A percentile compares a stretch with the other conserved stretches of the same genome.
Evolutionary conservation across 768 basidiomycete species (phyloP).

Genomic region (Calocybe cyanea): DNA sequence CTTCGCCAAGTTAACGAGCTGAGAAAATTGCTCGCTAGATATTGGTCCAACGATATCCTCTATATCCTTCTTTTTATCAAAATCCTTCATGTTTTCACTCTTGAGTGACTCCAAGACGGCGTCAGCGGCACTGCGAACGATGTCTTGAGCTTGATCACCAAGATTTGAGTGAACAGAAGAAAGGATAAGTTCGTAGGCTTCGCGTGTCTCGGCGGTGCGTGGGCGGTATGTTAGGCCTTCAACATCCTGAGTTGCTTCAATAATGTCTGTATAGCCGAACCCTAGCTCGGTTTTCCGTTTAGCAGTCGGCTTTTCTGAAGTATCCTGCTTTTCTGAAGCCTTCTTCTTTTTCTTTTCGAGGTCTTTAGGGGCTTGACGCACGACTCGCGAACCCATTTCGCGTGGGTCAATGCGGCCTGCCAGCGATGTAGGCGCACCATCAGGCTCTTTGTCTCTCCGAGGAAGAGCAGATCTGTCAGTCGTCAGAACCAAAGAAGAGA

Average conservation of each 20-base stretch:
- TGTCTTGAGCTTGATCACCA: slow-evolving; percentile 94
- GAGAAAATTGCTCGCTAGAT: slow-evolving; percentile 71
- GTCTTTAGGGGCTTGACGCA: slow-evolving; percentile 81
- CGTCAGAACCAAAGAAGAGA: slow-evolving; percentile 92
- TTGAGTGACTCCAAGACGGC: slow-evolving; percentile 85
- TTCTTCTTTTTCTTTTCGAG: slow-evolving; percentile 93
- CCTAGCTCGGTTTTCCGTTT: slow-evolving; percentile 64
- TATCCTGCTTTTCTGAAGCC: slow-evolving; percentile 57
- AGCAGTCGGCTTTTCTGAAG: slow-evolving; percentile 48
- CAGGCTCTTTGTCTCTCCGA: slow-evolving; percentile 91
- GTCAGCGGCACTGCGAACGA: slow-evolving; percentile 95
- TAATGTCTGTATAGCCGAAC: slow-evolving; percentile 86
- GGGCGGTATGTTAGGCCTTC: slow-evolving; percentile 94
- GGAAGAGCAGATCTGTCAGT: slow-evolving; percentile 80
- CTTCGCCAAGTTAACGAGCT: slow-evolving; percentile 81
- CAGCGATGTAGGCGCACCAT: slow-evolving; percentile 92
- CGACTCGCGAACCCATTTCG: slow-evolving; percentile 92
- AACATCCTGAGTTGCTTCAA: slow-evolving; percentile 90
- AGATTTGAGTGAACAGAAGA: slow-evolving; percentile 76
- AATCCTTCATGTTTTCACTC: slow-evolving; percentile 85
- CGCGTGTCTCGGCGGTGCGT: slow-evolving; percentile 88
- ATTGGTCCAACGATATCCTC: slow-evolving; percentile 70
- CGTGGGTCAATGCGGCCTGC: slow-evolving; percentile 84
- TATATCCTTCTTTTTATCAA: slow-evolving; percentile 95
- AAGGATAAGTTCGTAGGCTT: slow-evolving; percentile 91